Base-by-base conservation (phyloP, 1,139 yeast genomes). In the Williopsis jadinii region DNA sequence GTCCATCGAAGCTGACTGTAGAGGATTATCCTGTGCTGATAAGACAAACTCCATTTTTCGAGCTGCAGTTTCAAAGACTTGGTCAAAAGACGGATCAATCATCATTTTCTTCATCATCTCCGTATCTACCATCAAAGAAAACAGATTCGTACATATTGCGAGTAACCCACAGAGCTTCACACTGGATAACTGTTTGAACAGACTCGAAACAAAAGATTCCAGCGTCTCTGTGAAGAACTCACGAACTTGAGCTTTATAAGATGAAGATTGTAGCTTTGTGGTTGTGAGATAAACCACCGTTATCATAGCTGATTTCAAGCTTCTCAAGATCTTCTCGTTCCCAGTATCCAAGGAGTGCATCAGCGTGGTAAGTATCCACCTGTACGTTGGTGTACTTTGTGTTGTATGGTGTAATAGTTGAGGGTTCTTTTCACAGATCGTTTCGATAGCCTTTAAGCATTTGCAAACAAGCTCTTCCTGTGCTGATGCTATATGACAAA, bases 231-330 rank as follows among this genome's bases (percentile, higher is more conserved):
- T 11, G 19, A 53, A 40, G 34, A 42, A 47, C 2, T 24, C 11
- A 30, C 50, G 44, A 12, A 50, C 46, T 10, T 46, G 49, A 27
- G 32, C 41, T 32, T 48, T 52, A 40, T 52, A 50, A 8, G 47
- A 42, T 39, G 48, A 51, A 1, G 48, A 40, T 14, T 46, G 43
- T 11, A 49, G 41, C 30, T 52, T 53, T 9, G 49, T 36, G 2
- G 55, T 38, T 8, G 54, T 41, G 2, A 49, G 33, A 24, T 52
- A 51, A 0, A 54, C 47, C 8, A 54, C 38, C 0, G 56, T 49
- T 26, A 54, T 47, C 26, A 55, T 35, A 1, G 54, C 46, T n/a
- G 42, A 38, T 34, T 53, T 57, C 13, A 53, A 52, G 2, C 50
- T 43, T 14, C 42, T 42, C 3, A 50, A 32, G 1, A 55, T 26